Evolutionary conservation across 1,284 basidiomycete genomes (phyloP), one percentile per base, ranked within the genome.

Genomic region (Cerioporus squamosus): DNA sequence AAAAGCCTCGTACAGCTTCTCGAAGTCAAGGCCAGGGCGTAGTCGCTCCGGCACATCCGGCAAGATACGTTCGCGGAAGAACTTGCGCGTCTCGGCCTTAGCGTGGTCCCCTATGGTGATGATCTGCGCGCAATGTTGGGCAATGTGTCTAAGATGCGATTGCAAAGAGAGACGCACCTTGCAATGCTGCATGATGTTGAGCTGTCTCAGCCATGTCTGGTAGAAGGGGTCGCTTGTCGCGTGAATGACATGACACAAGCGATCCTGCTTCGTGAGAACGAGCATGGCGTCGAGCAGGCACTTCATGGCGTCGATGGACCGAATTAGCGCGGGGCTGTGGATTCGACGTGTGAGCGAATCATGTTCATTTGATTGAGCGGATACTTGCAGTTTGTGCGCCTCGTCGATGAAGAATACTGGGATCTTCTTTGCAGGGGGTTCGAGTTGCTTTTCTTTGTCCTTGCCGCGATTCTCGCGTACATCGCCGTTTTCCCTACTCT

Each of bases 211-310:
- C 88, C 88, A 93, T 29, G 86, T 90, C 67, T 91, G 89, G 70
- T 92, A 93, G 74, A 93, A 93, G 0, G 91, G 86, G 62, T 94
- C 91, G 66, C 86, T 90, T 2, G 92, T 92, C 2, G 91, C 89
- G 63, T 93, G 91, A 49, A 94, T 85, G 66, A 93, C 88, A 66
- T 93, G 91, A 64, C 90, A 91, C 14, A 94, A 72, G 15, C 89
- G 79, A 68, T 94, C 88, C 72, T 94, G 91, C 75, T 93, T 94
- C 36, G 91, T 92, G 48, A 94, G 76, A 15, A 93, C 92, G 18
- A 93, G 82, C 82, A 93, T 90, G 7, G 90, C 88, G 66, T 93
- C 92, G 29, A 94, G 79, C 8, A 94, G 74, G 62, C 85, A 88
- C 70, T 92, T 93, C 88, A 94, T 90, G 4, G 90, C 83, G 43